Conservation (phyloP, 331 rosid genomes). For the Acacia pycnantha region DNA sequence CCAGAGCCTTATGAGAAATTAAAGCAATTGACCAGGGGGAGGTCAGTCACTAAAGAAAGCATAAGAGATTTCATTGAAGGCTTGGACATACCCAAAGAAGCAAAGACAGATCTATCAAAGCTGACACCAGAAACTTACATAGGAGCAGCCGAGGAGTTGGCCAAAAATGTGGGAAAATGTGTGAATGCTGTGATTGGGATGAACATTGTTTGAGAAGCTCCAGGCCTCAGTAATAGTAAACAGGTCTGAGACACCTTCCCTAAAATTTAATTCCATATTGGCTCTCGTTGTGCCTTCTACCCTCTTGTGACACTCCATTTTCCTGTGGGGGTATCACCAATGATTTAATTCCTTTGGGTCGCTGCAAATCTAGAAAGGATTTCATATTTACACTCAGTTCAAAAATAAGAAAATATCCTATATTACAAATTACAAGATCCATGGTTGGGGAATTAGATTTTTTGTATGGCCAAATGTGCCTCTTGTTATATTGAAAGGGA, state of each 20-base stretch:
- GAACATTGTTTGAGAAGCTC: conserved; percentile 15
- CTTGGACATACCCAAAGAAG: conserved; percentile 63
- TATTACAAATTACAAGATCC: neutral
- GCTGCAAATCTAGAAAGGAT: neutral
- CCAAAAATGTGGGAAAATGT: conserved; percentile 43
- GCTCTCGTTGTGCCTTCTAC: neutral
- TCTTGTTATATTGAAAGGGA: neutral
- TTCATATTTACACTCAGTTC: neutral
- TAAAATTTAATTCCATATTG: neutral
- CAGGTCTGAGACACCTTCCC: conserved; percentile 5
- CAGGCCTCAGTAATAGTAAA: conserved; percentile 13
- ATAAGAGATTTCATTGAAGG: conserved; percentile 70
- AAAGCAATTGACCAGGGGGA: conserved; percentile 76
- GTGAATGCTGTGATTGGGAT: conserved; percentile 38
- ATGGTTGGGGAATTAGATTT: neutral
- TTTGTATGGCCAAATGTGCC: neutral
- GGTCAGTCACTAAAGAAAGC: conserved; percentile 69
- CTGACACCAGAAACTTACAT: conserved; percentile 68
- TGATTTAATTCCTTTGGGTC: neutral
- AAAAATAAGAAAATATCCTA: neutral
- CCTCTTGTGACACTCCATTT: neutral
- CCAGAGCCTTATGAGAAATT: conserved; percentile 90
- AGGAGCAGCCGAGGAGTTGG: conserved; percentile 74
- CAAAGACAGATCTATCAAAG: conserved; percentile 54
- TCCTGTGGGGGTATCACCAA: neutral